A percentile compares a stretch with the other conserved stretches of the same genome.
phyloP scores from a whole-genome alignment of 1,139 yeast species.

The Saccharomyces hybrid region DNA sequence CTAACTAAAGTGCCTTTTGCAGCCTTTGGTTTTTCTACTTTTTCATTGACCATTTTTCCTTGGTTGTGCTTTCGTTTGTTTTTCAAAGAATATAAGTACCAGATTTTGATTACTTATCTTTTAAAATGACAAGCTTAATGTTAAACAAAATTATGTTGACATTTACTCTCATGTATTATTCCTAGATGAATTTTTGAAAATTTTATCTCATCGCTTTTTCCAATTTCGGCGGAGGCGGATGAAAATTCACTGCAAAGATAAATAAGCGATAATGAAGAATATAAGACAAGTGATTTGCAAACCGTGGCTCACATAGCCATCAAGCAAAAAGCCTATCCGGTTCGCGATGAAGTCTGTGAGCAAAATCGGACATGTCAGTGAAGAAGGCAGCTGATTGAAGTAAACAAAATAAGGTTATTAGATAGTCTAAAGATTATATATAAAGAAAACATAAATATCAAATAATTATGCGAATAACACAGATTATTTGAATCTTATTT shows the following conservation, averaged over 20 bases:
- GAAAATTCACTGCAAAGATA: background rate
- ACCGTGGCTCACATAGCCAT: background rate
- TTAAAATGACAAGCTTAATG: background rate
- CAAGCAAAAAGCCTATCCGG: background rate
- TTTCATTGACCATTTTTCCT: background rate
- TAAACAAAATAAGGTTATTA: background rate
- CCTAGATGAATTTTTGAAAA: slow-evolving; percentile 2
- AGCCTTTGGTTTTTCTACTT: slow-evolving; percentile 8
- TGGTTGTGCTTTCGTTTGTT: background rate
- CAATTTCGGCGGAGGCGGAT: background rate
- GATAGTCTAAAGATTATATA: background rate
- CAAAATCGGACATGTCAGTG: too few relatives aligned
- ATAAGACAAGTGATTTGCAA: background rate
- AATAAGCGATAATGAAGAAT: background rate
- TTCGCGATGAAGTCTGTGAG: background rate
- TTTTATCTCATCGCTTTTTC: background rate
- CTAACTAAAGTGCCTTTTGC: slow-evolving; percentile 41
- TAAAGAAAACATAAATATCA: background rate
- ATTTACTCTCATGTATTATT: slow-evolving; percentile 2
- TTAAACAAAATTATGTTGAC: slow-evolving; percentile 1
- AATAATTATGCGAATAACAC: background rate
- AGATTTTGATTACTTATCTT: background rate
- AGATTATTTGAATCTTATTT: slow-evolving; percentile 2
- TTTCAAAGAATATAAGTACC: background rate
- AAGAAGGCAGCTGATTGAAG: background rate